Evolutionary conservation across 2,329 filamentous ascomycete genomes (phyloP), one percentile per base, ranked within the genome.

Genomic region (Cladorrhinum sp.): DNA sequence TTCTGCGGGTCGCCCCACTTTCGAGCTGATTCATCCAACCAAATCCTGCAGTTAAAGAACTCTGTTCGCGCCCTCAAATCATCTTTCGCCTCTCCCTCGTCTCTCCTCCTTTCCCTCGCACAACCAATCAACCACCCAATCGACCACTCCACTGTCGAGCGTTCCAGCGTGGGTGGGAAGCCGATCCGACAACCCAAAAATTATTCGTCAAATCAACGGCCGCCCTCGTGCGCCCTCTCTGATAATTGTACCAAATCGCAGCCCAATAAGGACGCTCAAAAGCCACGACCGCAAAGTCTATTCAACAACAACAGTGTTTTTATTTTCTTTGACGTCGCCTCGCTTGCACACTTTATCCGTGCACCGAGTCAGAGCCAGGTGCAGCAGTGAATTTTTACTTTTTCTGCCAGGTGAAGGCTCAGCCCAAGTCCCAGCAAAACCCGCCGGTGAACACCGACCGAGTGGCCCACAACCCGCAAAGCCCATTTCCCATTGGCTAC

Each of bases 61-160:
- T 74, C 73, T 74, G 71, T 63, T 69, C 72, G 66, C 72, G 71
- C 77, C 76, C 76, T 81, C 80, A 81, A 81, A 81, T 82, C 79
- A 82, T 72, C 74, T 78, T 74, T 73, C 76, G 73, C 73, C 73
- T 78, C 77, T 77, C 76, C 70, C 69, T 72, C 72, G 70, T 71
- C 72, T 70, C 70, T 72, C 69, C 74, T 75, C 74, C 71, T 72
- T 76, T 73, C 72, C 71, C 73, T 75, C 73, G 70, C 74, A 78
- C 75, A 76, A 76, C 79, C 80, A 81, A 81, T 82, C 79, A 80
- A 71, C 69, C 72, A 69, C 70, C 69, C 69, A 72, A 66, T 69
- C 70, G 67, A 66, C 70, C 73, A 61, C 72, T 74, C 77, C 77
- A 77, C 75, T 69, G 68, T 57, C 58, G 26, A 62, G 61, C 60